Evolutionary conservation across 495 filamentous ascomycete species (phyloP).

Genomic region (Monascus purpureus): DNA sequence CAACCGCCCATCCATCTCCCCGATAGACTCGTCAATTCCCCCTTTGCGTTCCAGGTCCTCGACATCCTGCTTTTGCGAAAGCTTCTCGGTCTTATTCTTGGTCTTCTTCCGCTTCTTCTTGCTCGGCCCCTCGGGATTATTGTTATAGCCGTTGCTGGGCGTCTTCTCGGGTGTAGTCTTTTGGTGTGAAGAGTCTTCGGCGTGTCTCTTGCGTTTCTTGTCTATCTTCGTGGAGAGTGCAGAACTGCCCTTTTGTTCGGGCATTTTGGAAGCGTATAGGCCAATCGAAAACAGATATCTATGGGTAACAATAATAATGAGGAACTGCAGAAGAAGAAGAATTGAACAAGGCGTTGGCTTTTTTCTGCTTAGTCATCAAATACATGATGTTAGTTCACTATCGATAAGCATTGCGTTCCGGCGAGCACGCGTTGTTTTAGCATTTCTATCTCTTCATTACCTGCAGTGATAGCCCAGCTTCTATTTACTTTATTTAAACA

Average conservation of each 20-base stretch:
- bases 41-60: slow-evolving; percentile 41
- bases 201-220: slow-evolving; percentile 39
- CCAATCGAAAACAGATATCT: too few species aligned
- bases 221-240: slow-evolving; percentile 26
- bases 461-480: too few species aligned
- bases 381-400: too few species aligned
- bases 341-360: too few species aligned
- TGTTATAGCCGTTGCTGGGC: slow-evolving; percentile 9
- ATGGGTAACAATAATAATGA: too few species aligned
- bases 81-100: slow-evolving; percentile 24
- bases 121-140: slow-evolving; percentile 13
- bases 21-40: slow-evolving; percentile 71
- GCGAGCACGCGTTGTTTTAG: background rate
- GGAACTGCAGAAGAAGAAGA: too few species aligned
- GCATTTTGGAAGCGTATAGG: slow-evolving; percentile 11
- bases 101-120: slow-evolving; percentile 37
- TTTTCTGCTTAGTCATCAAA: slow-evolving; percentile 8
- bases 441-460: background rate
- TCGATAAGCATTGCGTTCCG: slow-evolving; percentile 9
- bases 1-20: slow-evolving; percentile 64
- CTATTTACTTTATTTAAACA: too few species aligned
- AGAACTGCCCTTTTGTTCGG: slow-evolving; percentile 8
- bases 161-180: slow-evolving; percentile 15
- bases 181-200: slow-evolving; percentile 27
- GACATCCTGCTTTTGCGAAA: slow-evolving; percentile 41